Evolutionary conservation across 176 grass and related monocot genomes (phyloP).

Genomic region (Chrysopogon serrulatus): DNA sequence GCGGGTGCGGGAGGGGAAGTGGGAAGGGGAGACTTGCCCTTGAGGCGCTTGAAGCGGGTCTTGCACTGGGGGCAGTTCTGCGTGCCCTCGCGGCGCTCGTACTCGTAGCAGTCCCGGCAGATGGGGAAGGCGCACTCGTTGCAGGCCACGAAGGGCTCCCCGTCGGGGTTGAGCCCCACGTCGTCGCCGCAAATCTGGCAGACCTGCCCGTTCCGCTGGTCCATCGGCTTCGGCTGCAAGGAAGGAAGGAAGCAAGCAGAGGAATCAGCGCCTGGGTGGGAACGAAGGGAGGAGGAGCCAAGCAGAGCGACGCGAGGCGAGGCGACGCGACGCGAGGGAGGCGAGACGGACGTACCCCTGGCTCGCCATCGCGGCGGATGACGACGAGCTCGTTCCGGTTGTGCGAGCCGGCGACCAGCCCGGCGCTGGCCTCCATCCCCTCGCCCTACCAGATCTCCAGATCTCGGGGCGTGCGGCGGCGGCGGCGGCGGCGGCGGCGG

Average conservation of each 20-base stretch:
- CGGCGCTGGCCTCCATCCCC: slow-evolving; percentile 62
- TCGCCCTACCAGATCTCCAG: slow-evolving; percentile 27
- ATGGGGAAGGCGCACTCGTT: slow-evolving; percentile 82
- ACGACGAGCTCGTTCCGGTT: slow-evolving; percentile 80
- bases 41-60: slow-evolving; percentile 67
- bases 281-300: neutral
- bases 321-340: neutral
- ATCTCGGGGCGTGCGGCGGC: neutral
- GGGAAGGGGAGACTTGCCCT: neutral
- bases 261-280: neutral
- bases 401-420: slow-evolving; percentile 69
- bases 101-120: slow-evolving; percentile 71
- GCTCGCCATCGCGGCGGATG: slow-evolving; percentile 57
- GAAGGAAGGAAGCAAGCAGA: neutral
- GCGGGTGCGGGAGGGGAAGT: neutral
- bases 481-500: neutral
- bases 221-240: slow-evolving; percentile 15
- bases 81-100: slow-evolving; percentile 66
- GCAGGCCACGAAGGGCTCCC: slow-evolving; percentile 56
- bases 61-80: slow-evolving; percentile 75
- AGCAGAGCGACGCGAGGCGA: neutral
- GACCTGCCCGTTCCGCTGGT: slow-evolving; percentile 22
- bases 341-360: neutral
- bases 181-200: slow-evolving; percentile 66
- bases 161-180: slow-evolving; percentile 34